Percentiles rank a stretch among this genome's conserved stretches.
Conservation (phyloP, 1,284 basidiomycete genomes). For the Golubevia sp. region DNA sequence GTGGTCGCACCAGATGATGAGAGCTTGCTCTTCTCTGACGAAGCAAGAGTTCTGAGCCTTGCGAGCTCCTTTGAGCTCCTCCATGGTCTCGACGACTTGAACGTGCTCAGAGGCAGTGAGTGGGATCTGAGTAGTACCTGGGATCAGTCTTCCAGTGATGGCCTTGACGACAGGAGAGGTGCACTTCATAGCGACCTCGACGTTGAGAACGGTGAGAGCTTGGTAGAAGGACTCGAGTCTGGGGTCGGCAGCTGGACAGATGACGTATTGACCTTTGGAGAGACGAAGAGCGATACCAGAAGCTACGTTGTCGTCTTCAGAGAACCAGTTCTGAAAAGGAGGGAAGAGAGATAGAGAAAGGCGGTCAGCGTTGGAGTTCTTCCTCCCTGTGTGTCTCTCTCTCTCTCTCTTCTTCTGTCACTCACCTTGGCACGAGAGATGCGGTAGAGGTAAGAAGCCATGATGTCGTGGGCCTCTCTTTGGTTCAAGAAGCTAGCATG, state of each 20-base stretch:
- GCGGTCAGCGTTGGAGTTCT: too few relatives aligned
- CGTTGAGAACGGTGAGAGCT: conserved; percentile 24
- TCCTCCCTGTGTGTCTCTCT: too few relatives aligned
- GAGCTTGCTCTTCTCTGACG: conserved; percentile 23
- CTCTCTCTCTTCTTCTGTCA: too few relatives aligned
- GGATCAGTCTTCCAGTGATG: conserved; percentile 26
- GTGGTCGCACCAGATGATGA: conserved; percentile 33
- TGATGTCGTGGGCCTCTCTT: conserved; percentile 26
- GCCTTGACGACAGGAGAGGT: conserved; percentile 28
- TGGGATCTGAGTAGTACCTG: conserved; percentile 23
- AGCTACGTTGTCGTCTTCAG: conserved; percentile 1
- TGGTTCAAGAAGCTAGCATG: conserved; percentile 4
- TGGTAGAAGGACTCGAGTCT: conserved; percentile 16
- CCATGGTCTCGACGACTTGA: conserved; percentile 39
- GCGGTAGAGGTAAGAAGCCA: conserved; percentile 27
- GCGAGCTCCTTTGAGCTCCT: conserved; percentile 20
- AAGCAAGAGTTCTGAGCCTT: conserved; percentile 41
- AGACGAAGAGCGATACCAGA: conserved; percentile 28
- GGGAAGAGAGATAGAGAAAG: too few relatives aligned
- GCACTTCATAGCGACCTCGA: conserved; percentile 29
- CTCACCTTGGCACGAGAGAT: conserved; percentile 7
- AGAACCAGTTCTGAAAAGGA: not conserved
- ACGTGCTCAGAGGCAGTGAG: conserved; percentile 28
- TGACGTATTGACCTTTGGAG: conserved; percentile 26
- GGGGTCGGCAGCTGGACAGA: conserved; percentile 16